Conservation (phyloP, 176 grass and related monocot species). For the Cenchrus americanus region DNA sequence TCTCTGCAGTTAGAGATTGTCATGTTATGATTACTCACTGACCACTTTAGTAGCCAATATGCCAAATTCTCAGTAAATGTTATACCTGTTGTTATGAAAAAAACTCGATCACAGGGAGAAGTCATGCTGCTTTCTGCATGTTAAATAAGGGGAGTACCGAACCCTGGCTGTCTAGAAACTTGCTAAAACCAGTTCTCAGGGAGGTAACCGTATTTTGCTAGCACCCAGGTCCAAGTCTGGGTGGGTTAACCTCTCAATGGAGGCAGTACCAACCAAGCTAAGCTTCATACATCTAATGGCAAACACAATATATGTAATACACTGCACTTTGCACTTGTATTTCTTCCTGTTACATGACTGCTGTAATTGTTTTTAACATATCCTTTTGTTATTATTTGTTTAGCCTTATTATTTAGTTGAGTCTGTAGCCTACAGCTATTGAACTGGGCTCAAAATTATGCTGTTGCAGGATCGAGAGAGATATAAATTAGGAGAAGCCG, state of each 20-base stretch:
- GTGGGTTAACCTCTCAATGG: neutral
- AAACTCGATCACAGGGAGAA: neutral
- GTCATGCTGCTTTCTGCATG: neutral
- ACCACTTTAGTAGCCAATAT: neutral
- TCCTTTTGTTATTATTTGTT: neutral
- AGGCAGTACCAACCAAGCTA: neutral
- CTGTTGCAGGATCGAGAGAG: slow-evolving; percentile 72
- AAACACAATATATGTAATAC: slow-evolving; percentile 28
- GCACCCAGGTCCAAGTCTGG: neutral
- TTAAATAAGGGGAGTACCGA: neutral
- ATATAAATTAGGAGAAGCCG: slow-evolving; percentile 81
- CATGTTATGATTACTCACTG: neutral
- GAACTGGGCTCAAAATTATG: slow-evolving; percentile 31
- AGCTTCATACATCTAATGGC: slow-evolving; percentile 19
- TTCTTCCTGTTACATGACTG: slow-evolving; percentile 28
- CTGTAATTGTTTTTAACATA: neutral
- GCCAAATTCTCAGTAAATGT: slow-evolving; percentile 22
- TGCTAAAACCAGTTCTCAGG: neutral
- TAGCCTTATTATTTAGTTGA: slow-evolving; percentile 11
- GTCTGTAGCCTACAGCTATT: slow-evolving; percentile 29
- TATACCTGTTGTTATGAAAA: neutral
- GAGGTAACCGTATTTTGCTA: neutral
- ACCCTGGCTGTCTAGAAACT: neutral
- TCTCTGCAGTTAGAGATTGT: slow-evolving; percentile 1
- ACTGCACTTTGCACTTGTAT: slow-evolving; percentile 19